Evolutionary conservation across 176 grass and related monocot genomes (phyloP), one percentile per base, ranked within the genome.

Genomic region (Themeda triandra): DNA sequence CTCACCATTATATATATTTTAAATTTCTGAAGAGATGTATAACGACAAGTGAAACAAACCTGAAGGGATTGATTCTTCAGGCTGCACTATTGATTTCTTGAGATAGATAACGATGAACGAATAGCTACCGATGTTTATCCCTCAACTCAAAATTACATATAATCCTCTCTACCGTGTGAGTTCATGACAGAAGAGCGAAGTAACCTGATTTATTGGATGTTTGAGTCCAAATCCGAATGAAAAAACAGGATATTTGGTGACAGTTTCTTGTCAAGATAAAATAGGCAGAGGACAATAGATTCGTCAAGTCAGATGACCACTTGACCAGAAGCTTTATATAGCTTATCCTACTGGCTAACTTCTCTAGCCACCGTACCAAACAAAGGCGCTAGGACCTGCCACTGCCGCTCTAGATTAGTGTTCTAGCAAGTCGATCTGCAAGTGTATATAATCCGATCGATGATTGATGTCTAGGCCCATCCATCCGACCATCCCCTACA

Each of bases 391-490:
- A 54, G 10, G 41, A 63, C 32, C 29, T 64, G 58, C 42, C 0
- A 60, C 49, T 5, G 64, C 81, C 31, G 71, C 81, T 65, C 40
- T 64, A 83, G 81, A 48, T 27, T 74, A 83, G 54, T 45, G 60
- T 31, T 5, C 6, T 53, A 19, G 49, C 49, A 54, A 54, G 51
- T 54, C 10, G 8, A 41, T 41, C 49, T 54, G 51, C 18, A 54
- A 24, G 19, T n/a, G 8, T 58, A 13, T 13, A 63, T 63, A 28
- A 63, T 63, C 24, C 25, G 60, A 29, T 18, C 5, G 19, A 83
- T 78, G 49, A 54, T 79, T 56, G 80, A 24, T 39, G 23, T 24
- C 54, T 59, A 72, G 44, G 24, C 73, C 39, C 53, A 71, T 60
- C 53, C 49, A n/a, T 65, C 25, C 37, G 6, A 14, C 41, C 69